These are phyloP conservation scores for Circinella minor DNA, from an alignment of 371 early-diverging fungal genomes.

Conservation along the genomic window DNA sequence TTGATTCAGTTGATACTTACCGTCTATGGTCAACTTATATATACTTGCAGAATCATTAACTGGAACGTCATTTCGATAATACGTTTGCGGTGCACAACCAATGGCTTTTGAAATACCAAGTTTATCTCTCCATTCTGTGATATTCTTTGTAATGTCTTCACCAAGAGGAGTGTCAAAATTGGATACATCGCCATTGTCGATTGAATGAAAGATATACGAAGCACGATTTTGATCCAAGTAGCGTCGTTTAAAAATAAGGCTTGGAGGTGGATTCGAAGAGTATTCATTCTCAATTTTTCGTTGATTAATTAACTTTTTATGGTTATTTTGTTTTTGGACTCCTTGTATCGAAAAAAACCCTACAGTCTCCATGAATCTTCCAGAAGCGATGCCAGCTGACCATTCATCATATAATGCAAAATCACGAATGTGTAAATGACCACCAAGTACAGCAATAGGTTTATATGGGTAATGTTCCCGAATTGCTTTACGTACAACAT, in stretches of 20 bases:
- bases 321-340: conserved; percentile 16
- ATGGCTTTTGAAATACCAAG: conserved; percentile 34
- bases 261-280: conserved; percentile 19
- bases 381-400: conserved; percentile 59
- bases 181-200: conserved; percentile 16
- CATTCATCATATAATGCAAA: conserved; percentile 52
- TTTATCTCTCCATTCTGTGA: conserved; percentile 37
- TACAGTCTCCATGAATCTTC: conserved; percentile 66
- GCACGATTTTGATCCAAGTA: conserved; percentile 63
- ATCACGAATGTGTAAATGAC: conserved; percentile 66
- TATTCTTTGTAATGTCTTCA: conserved; percentile 41
- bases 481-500: conserved; percentile 51
- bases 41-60: conserved; percentile 43
- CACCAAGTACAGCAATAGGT: conserved; percentile 63
- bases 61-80: conserved; percentile 47
- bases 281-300: conserved; percentile 14
- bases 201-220: conserved; percentile 59
- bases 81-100: conserved; percentile 60
- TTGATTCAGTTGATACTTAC: conserved; percentile 2
- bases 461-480: conserved; percentile 52
- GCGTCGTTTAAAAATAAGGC: conserved; percentile 56
- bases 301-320: too few relatives aligned
- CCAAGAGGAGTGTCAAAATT: conserved; percentile 52
- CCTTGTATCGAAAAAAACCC: conserved; percentile 59
- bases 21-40: conserved; percentile 42